Evolutionary conservation across 495 filamentous ascomycete species (phyloP), one percentile per base, ranked within the genome.

Genomic region (Thermothielavioides terrestris): DNA sequence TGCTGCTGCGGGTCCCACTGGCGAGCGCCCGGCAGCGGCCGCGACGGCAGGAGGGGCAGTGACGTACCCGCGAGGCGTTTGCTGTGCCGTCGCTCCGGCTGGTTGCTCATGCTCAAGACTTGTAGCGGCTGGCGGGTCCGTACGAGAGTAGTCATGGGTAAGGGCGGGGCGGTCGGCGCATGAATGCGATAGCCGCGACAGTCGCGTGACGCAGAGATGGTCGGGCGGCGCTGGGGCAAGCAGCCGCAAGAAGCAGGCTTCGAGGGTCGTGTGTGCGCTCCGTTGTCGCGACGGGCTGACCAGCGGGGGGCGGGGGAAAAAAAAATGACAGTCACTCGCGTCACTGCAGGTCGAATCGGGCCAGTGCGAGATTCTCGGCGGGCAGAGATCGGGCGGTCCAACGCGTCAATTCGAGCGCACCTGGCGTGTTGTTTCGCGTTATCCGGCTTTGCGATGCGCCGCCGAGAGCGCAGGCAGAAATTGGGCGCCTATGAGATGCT

Each of bases 111-210:
- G 72, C 72, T 78, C 70, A 78, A 65, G 58, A 72, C 68, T 69
- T 77, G 71, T 68, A 78, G 66, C 63, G 77, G 75, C 62, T 72
- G 72, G 55, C 75, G 77, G 56, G 70, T 75, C 62, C 69, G 72
- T 62, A 80, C 68, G 67, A 80, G 68, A 61, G 76, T 80, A 75
- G 77, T 78, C 77, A 80, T 80, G 74, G 76, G 78, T 52, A 45
- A 44, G 66, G 71, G 60, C 60, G 63, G 48, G 45, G 53, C 22
- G 54, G 59, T 27, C 50, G 55, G 51, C 55, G 57, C 58, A 65
- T 67, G 22, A 52, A 58, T 32, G 39, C 53, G 52, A 44, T 27
- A 12, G 23, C 17, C 22, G 18, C n/a, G n/a, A n/a, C n/a, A n/a
- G n/a, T n/a, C n/a, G n/a, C n/a, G 10, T 42, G 27, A 23, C 39